Conservation (phyloP, 345 rosid genomes). For the Noccaea bulbosa region DNA sequence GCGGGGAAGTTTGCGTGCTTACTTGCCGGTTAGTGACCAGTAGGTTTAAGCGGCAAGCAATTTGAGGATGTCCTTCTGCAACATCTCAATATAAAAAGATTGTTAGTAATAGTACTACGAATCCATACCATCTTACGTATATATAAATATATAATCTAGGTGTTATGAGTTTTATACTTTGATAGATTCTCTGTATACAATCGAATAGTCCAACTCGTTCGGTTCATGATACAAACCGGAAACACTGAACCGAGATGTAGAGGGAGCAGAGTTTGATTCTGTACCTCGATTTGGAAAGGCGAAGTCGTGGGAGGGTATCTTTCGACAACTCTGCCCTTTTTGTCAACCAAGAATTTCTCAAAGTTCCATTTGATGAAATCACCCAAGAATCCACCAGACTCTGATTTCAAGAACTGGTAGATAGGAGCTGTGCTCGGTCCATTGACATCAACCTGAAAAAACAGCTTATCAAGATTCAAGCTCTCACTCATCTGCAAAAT, state of each 20-base stretch:
- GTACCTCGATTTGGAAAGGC: constrained; percentile 91
- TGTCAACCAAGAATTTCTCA: constrained; percentile 88
- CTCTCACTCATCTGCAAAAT: not conserved
- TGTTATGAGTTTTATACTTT: not conserved
- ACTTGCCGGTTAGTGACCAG: not conserved
- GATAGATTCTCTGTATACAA: not conserved
- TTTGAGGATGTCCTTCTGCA: constrained; percentile 37
- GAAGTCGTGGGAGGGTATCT: constrained; percentile 93
- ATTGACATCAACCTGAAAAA: constrained; percentile 74
- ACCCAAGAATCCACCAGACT: constrained; percentile 73
- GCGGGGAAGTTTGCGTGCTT: too few species aligned
- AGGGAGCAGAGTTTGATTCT: not conserved
- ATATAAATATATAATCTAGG: too few species aligned
- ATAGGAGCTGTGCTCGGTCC: constrained; percentile 88
- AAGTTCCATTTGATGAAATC: constrained; percentile 91
- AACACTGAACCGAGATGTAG: not conserved
- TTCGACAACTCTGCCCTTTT: constrained; percentile 78
- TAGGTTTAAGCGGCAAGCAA: constrained; percentile 23
- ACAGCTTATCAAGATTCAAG: constrained; percentile 20
- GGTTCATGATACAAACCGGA: not conserved
- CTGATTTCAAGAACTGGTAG: constrained; percentile 82
- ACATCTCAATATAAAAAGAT: constrained; percentile 11
- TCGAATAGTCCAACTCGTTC: not conserved
- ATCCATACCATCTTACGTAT: not conserved
- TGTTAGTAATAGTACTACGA: not conserved